phyloP scores from a whole-genome alignment of 2,329 filamentous ascomycete genomes.

The Fusarium staphyleae region DNA sequence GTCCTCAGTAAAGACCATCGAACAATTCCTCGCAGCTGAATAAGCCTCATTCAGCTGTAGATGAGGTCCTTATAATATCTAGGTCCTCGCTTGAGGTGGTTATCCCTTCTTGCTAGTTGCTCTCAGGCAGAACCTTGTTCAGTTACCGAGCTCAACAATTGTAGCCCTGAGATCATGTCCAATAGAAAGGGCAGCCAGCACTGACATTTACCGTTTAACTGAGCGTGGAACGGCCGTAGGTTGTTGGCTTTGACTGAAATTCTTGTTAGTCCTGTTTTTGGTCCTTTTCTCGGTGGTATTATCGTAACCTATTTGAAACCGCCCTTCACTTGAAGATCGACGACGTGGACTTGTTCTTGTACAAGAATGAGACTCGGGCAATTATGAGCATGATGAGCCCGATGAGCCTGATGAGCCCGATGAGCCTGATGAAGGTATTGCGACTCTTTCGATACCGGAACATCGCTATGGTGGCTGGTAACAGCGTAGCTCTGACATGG shows the following conservation, averaged over 20 bases:
- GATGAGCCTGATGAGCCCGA: too few species aligned
- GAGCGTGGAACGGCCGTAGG: slow-evolving; percentile 76
- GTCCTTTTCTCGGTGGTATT: slow-evolving; percentile 75
- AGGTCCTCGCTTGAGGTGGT: background rate
- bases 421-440: too few species aligned
- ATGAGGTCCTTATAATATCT: background rate
- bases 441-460: slow-evolving; percentile 73
- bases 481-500: slow-evolving; percentile 71
- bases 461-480: slow-evolving; percentile 65
- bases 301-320: slow-evolving; percentile 81
- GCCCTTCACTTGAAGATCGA: slow-evolving; percentile 69
- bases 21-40: too few species aligned
- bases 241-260: slow-evolving; percentile 77
- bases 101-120: background rate
- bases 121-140: too few species aligned
- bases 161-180: background rate
- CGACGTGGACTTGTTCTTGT: slow-evolving; percentile 65
- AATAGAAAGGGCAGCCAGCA: background rate
- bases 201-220: slow-evolving; percentile 63
- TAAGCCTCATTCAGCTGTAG: too few species aligned
- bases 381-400: slow-evolving; percentile 73
- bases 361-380: slow-evolving; percentile 56
- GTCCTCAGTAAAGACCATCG: too few species aligned
- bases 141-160: background rate
- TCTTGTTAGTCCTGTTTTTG: slow-evolving; percentile 74